These are phyloP conservation scores for Dioscorea alata DNA, from an alignment of 106 monocot species.

Conservation along the genomic window DNA sequence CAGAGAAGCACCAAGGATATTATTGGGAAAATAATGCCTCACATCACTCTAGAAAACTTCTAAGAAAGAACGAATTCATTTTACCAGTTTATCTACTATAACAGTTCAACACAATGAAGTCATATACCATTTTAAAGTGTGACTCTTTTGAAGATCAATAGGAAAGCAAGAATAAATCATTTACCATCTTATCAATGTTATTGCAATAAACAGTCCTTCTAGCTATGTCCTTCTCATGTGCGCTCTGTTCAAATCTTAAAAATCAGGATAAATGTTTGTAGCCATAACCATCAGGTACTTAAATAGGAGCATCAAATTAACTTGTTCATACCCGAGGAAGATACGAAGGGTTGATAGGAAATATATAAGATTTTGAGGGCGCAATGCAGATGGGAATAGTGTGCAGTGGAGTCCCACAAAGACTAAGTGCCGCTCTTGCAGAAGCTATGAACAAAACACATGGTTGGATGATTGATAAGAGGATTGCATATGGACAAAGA, in stretches of 20 bases:
- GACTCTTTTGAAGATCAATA: not conserved
- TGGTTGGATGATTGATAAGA: not conserved
- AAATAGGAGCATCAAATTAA: not conserved
- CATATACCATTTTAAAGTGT: not conserved
- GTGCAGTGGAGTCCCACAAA: constrained; percentile 61
- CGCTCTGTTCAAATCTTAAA: constrained; percentile 23
- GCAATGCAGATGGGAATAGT: constrained; percentile 70
- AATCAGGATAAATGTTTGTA: constrained; percentile 1
- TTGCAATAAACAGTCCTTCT: constrained; percentile 64
- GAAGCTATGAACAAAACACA: constrained; percentile 27
- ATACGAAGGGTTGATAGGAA: constrained; percentile 86
- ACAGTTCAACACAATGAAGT: not conserved
- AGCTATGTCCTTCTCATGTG: constrained; percentile 48
- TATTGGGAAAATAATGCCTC: not conserved
- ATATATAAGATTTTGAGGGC: constrained; percentile 87
- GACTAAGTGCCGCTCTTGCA: constrained; percentile 60
- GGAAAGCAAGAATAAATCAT: not conserved
- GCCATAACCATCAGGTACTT: not conserved
- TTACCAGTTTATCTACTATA: not conserved
- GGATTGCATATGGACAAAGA: no score
- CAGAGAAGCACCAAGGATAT: not conserved
- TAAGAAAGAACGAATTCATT: no score
- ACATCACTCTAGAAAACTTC: no score
- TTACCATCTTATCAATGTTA: constrained; percentile 69
- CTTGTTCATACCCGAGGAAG: constrained; percentile 56